Evolutionary conservation across 805 yeast species (phyloP).

Genomic region (Komagataella pseudopastoris): DNA sequence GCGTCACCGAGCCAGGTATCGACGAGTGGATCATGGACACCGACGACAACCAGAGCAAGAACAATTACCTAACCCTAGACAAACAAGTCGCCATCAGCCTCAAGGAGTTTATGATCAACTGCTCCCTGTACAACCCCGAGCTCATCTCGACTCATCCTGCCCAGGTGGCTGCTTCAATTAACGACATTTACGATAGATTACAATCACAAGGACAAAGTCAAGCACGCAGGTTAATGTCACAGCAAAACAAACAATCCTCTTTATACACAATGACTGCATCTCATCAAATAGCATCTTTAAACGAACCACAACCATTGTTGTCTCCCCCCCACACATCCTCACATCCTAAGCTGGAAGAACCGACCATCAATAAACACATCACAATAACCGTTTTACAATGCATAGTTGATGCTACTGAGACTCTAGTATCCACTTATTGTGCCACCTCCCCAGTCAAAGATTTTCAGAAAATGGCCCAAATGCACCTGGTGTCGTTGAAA

Average conservation of each 20-base stretch:
- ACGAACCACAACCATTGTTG: neutral
- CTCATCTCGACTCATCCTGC: conserved; percentile 24
- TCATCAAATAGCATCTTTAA: neutral
- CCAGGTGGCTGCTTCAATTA: conserved; percentile 7
- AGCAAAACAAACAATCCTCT: neutral
- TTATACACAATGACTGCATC: neutral
- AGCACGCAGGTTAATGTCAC: neutral
- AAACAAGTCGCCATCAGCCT: conserved; percentile 25
- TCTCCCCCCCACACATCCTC: neutral
- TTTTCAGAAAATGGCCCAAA: neutral
- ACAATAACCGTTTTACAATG: neutral
- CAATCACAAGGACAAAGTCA: neutral
- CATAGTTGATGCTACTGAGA: neutral
- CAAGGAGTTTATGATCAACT: conserved; percentile 36
- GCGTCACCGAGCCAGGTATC: conserved; percentile 47
- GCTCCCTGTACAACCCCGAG: conserved; percentile 31
- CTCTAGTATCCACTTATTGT: neutral
- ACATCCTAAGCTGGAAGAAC: neutral
- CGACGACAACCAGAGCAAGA: conserved; percentile 27
- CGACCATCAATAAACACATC: neutral
- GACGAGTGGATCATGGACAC: conserved; percentile 31
- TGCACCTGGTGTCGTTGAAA: neutral
- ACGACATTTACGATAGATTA: conserved; percentile 3
- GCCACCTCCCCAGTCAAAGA: neutral
- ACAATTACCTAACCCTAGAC: conserved; percentile 16